phyloP scores from a whole-genome alignment of 2,329 filamentous ascomycete species.

The Alternaria panax region DNA sequence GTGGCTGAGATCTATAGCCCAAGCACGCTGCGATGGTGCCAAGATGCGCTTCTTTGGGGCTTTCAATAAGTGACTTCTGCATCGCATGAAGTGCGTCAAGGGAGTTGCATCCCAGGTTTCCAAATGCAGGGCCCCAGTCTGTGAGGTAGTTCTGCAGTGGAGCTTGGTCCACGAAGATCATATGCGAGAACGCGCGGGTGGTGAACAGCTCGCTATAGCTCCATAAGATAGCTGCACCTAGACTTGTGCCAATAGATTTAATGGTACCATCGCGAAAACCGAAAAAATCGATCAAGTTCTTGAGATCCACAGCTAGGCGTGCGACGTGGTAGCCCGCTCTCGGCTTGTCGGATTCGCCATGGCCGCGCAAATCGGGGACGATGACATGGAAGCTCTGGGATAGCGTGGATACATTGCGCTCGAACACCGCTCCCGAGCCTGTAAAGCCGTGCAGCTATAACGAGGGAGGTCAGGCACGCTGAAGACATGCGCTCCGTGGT shows the following conservation, averaged over 20 bases:
- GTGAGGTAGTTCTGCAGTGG: slow-evolving; percentile 36
- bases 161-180: slow-evolving; percentile 40
- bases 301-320: slow-evolving; percentile 36
- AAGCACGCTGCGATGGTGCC: slow-evolving; percentile 36
- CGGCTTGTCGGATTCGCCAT: slow-evolving; percentile 35
- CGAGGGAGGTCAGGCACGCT: background rate
- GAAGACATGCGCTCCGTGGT: background rate
- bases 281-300: slow-evolving; percentile 32
- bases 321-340: slow-evolving; percentile 38
- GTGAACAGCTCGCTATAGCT: slow-evolving; percentile 39
- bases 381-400: slow-evolving; percentile 20
- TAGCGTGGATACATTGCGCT: slow-evolving; percentile 22
- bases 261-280: slow-evolving; percentile 14
- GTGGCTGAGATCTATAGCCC: slow-evolving; percentile 31
- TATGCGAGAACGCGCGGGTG: slow-evolving; percentile 24
- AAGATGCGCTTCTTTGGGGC: slow-evolving; percentile 24
- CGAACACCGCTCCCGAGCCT: slow-evolving; percentile 31
- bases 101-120: slow-evolving; percentile 33
- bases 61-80: slow-evolving; percentile 20
- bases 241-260: slow-evolving; percentile 28
- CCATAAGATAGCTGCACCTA: slow-evolving; percentile 36
- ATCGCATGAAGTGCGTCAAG: slow-evolving; percentile 21
- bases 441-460: slow-evolving; percentile 40
- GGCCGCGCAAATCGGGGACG: slow-evolving; percentile 35
- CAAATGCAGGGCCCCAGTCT: slow-evolving; percentile 34